Percentiles rank a stretch among this genome's conserved stretches.
These are phyloP conservation scores for Pseudohalonectria lignicola DNA, from an alignment of 2,329 filamentous ascomycete genomes.

Conservation along the genomic window DNA sequence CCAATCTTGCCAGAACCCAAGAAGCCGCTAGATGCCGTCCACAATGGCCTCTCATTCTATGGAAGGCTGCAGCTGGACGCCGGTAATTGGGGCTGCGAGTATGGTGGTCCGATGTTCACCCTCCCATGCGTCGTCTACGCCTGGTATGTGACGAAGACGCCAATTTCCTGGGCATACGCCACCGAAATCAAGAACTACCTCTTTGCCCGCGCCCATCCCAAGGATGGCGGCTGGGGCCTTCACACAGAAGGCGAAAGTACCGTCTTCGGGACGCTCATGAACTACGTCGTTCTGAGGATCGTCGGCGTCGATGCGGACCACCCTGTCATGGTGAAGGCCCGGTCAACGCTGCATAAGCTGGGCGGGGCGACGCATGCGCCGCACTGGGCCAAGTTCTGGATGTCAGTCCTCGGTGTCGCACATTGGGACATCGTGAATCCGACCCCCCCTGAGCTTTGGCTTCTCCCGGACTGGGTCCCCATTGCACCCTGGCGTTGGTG, in stretches of 20 bases:
- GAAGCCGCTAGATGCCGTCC: constrained; percentile 64
- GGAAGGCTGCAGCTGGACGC: constrained; percentile 78
- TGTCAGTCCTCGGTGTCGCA: constrained; percentile 71
- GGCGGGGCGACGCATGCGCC: constrained; percentile 77
- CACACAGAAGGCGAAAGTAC: constrained; percentile 92
- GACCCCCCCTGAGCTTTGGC: constrained; percentile 85
- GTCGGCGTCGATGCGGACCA: constrained; percentile 79
- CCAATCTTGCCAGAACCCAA: constrained; percentile 60
- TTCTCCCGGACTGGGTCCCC: constrained; percentile 83
- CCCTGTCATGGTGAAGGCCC: constrained; percentile 73
- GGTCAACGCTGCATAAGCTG: constrained; percentile 69
- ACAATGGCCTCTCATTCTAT: constrained; percentile 81
- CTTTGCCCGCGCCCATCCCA: constrained; percentile 69
- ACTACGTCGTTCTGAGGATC: constrained; percentile 72
- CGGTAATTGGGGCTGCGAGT: constrained; percentile 95
- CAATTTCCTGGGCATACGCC: constrained; percentile 67
- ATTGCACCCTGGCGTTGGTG: constrained; percentile 92
- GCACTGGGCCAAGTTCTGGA: constrained; percentile 97
- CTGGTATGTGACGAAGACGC: constrained; percentile 83
- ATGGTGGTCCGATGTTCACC: constrained; percentile 94
- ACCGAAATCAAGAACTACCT: constrained; percentile 91
- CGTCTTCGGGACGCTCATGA: constrained; percentile 82
- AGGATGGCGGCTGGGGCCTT: constrained; percentile 93
- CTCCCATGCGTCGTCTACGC: constrained; percentile 75
- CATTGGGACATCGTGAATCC: constrained; percentile 93